These are phyloP conservation scores for Rhizopogon rudus DNA, from an alignment of 768 basidiomycete species.

Conservation along the genomic window DNA sequence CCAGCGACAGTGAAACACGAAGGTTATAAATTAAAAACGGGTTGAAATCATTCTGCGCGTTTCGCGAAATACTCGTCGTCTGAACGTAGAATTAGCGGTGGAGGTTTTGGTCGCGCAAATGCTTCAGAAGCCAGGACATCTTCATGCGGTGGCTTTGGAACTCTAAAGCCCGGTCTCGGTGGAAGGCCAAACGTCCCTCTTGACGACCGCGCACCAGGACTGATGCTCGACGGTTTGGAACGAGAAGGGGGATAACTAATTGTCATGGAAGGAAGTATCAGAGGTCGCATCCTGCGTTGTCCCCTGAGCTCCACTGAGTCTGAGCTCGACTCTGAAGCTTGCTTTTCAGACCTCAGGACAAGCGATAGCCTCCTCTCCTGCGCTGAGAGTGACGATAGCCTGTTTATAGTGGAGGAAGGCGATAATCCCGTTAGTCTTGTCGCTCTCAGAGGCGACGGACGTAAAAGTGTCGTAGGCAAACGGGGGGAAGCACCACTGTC, in stretches of 20 bases:
- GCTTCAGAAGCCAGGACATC: conserved; percentile 15
- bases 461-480: neutral
- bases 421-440: neutral
- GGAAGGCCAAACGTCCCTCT: conserved; percentile 17
- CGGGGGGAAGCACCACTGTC: neutral
- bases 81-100: conserved; percentile 28
- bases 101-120: conserved; percentile 39
- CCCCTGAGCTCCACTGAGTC: neutral
- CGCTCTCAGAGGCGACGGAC: neutral
- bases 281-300: conserved; percentile 1
- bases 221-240: conserved; percentile 5
- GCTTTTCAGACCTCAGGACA: neutral
- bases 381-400: neutral
- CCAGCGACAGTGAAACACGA: neutral
- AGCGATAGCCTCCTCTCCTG: neutral
- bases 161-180: conserved; percentile 25
- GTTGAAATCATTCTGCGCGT: conserved; percentile 11
- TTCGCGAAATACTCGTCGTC: conserved; percentile 7
- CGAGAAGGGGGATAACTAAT: conserved; percentile 14
- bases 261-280: conserved; percentile 12
- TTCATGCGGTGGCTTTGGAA: conserved; percentile 14
- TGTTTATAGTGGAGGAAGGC: neutral
- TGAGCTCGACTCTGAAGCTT: neutral
- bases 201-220: conserved; percentile 19
- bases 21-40: neutral